Evolutionary conservation across 2,329 filamentous ascomycete species (phyloP).

Genomic region (Fusarium anguioides): DNA sequence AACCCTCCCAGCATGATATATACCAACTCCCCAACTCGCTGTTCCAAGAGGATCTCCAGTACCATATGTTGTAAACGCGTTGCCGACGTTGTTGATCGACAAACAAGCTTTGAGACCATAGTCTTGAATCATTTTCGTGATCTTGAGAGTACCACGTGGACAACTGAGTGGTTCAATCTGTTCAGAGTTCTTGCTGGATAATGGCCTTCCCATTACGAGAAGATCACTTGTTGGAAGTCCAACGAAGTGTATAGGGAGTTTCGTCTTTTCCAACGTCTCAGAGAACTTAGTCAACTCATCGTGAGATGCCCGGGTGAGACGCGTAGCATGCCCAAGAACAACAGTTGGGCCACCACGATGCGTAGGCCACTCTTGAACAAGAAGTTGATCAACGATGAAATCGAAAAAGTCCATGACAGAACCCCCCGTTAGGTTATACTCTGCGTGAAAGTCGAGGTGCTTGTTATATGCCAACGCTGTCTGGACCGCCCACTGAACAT

Average conservation of each 20-base stretch:
- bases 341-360: background rate
- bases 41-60: background rate
- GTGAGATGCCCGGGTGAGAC: slow-evolving; percentile 1
- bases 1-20: slow-evolving; percentile 10
- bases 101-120: slow-evolving; percentile 6
- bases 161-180: background rate
- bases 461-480: background rate
- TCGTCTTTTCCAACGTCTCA: background rate
- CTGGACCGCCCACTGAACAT: slow-evolving; percentile 10
- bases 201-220: slow-evolving; percentile 15
- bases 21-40: slow-evolving; percentile 4
- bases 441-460: slow-evolving; percentile 12
- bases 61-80: slow-evolving; percentile 12
- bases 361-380: background rate
- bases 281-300: background rate
- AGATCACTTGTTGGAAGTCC: slow-evolving; percentile 12
- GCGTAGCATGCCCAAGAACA: slow-evolving; percentile 16
- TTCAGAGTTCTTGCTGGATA: rapidly evolving
- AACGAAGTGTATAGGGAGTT: background rate
- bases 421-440: background rate
- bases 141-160: slow-evolving; percentile 8
- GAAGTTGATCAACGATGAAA: background rate
- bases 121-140: slow-evolving; percentile 5
- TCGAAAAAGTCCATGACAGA: background rate
- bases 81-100: background rate